phyloP scores from a whole-genome alignment of 1,139 yeast species.

The Nakaseomyces uthaithaninus region DNA sequence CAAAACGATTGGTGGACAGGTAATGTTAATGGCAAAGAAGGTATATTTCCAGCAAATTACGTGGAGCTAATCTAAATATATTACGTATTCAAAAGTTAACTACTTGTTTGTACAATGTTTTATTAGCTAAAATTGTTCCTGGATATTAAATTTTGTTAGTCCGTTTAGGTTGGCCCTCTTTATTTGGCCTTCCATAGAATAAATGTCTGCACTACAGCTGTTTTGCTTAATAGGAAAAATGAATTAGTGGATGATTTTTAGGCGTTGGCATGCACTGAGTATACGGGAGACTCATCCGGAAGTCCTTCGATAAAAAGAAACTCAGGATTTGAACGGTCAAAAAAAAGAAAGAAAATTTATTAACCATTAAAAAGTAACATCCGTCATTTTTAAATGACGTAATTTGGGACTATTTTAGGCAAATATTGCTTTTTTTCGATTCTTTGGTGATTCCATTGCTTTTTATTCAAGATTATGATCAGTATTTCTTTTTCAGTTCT shows the following conservation, averaged over 20 bases:
- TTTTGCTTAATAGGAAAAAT: too few relatives aligned
- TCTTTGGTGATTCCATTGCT: background rate
- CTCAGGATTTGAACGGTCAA: background rate
- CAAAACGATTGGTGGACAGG: conserved; percentile 99
- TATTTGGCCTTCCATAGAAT: too few relatives aligned
- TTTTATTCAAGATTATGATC: background rate
- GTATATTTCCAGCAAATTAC: conserved; percentile 95
- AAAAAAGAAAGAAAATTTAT: background rate
- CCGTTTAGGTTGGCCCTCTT: too few relatives aligned
- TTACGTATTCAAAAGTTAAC: background rate
- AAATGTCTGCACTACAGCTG: too few relatives aligned
- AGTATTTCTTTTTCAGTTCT: background rate
- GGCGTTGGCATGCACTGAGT: too few relatives aligned
- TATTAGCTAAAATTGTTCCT: background rate
- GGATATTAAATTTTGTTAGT: too few relatives aligned
- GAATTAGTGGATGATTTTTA: too few relatives aligned
- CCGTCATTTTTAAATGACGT: conserved; percentile 1
- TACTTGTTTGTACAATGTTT: background rate
- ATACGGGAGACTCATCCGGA: too few relatives aligned
- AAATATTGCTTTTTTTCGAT: background rate
- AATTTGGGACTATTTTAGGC: too few relatives aligned
- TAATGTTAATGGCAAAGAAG: conserved; percentile 68
- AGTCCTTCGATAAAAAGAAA: too few relatives aligned
- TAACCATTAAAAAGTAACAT: background rate
- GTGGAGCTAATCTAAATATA: conserved; percentile 38